phyloP scores from a whole-genome alignment of 1,139 yeast genomes.

The Protomyces inundatus region DNA sequence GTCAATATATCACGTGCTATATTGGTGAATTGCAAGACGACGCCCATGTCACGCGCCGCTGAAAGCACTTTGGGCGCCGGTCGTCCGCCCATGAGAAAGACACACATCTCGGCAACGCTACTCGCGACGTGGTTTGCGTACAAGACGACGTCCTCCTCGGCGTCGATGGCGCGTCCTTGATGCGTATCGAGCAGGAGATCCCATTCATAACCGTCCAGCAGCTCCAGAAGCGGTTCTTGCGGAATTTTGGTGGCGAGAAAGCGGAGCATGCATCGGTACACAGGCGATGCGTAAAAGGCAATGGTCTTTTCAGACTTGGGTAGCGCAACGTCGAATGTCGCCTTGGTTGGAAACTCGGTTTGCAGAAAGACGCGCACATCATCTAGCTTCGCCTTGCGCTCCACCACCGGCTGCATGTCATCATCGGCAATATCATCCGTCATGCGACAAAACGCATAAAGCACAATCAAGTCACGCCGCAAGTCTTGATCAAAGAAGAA shows the following conservation, averaged over 20 bases:
- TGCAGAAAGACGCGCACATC: slow-evolving; percentile 1
- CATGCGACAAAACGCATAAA: slow-evolving; percentile 22
- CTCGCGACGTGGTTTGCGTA: slow-evolving; percentile 17
- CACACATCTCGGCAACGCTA: slow-evolving; percentile 26
- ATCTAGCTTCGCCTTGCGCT: slow-evolving; percentile 1
- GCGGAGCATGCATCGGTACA: slow-evolving; percentile 13
- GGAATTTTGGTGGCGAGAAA: slow-evolving; percentile 17
- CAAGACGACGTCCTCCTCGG: slow-evolving; percentile 4
- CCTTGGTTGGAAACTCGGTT: slow-evolving; percentile 3
- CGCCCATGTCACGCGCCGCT: slow-evolving; percentile 24
- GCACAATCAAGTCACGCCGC: slow-evolving; percentile 15
- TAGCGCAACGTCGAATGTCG: neutral
- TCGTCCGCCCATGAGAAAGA: slow-evolving; percentile 3
- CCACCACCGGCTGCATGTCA: neutral
- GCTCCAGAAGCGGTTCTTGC: slow-evolving; percentile 22
- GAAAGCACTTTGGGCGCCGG: slow-evolving; percentile 4
- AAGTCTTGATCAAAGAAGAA: slow-evolving; percentile 17
- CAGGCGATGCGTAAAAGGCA: neutral
- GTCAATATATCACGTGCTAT: slow-evolving; percentile 24
- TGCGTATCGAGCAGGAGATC: slow-evolving; percentile 11
- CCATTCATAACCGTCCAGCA: slow-evolving; percentile 25
- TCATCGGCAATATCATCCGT: slow-evolving; percentile 24
- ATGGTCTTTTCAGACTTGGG: slow-evolving; percentile 6
- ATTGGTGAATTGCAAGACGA: slow-evolving; percentile 20
- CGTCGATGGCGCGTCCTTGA: neutral